phyloP scores from a whole-genome alignment of 345 rosid genomes.

The Cardiospermum halicacabum region DNA sequence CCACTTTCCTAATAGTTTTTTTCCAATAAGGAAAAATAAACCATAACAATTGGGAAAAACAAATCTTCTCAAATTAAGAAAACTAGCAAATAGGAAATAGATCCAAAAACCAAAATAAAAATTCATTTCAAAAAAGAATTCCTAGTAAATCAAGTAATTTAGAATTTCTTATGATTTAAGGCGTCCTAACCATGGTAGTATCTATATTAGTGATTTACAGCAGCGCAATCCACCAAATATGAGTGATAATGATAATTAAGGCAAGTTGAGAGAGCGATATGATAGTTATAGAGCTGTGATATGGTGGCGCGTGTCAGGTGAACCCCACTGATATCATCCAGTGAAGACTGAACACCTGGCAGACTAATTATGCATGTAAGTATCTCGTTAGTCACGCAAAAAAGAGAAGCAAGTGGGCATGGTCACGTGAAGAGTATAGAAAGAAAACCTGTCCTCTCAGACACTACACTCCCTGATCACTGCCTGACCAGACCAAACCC shows the following conservation, averaged over 20 bases:
- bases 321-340: constrained; percentile 1
- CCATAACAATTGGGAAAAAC: too few relatives aligned
- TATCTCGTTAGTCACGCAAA: constrained; percentile 4
- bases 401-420: constrained; percentile 1
- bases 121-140: too few relatives aligned
- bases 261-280: background rate
- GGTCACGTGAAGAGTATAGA: constrained; percentile 18
- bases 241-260: background rate
- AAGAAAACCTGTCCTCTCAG: background rate
- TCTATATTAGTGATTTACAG: background rate
- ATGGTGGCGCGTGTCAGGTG: constrained; percentile 10
- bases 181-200: too few relatives aligned
- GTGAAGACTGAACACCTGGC: background rate
- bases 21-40: too few relatives aligned
- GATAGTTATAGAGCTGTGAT: too few relatives aligned
- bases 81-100: too few relatives aligned
- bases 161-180: too few relatives aligned
- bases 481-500: background rate
- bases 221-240: background rate
- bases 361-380: constrained; percentile 6
- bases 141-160: too few relatives aligned
- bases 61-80: too few relatives aligned
- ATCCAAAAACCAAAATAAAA: too few relatives aligned
- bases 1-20: too few relatives aligned
- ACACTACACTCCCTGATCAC: too few relatives aligned